Base-by-base conservation (phyloP, 768 basidiomycete species). In the Xerocomus spinulosus region DNA sequence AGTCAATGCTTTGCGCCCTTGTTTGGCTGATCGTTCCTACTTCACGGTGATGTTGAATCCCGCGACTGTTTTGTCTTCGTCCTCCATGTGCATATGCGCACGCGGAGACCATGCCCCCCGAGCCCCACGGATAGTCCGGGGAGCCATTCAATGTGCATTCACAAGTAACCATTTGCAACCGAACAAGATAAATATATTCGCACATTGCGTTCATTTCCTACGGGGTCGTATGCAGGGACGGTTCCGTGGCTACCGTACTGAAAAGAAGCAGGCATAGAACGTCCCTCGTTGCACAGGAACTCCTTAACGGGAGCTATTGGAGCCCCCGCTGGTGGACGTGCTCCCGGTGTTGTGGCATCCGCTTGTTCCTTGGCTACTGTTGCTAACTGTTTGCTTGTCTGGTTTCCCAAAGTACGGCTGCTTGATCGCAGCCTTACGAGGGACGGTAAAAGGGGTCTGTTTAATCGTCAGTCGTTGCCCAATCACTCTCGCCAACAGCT, bases 401-500 rank as follows among this genome's bases (percentile, higher is more conserved):
- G 2, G 1, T 14, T 44, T 54, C 0, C 52, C 61, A 39, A 51
- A 44, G 14, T 52, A 59, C 12, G 51, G 52, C 14, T 50, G 49
- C n/a, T 56, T 64, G 43, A 49, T 43, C 5, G 43, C 36, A 7
- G 25, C 24, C 13, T 21, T 44, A 30, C 5, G 5, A 24, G 48
- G 38, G 6, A 29, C 15, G 24, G 28, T 8, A 17, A 28, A 24
- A 3, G 3, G 26, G 38, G 47, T 15, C 62, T 62, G n/a, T 20
- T 13, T 1, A 15, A 3, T 9, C 26, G 42, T 61, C 43, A 55
- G 38, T 34, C 13, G 7, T 35, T 15, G 26, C 3, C 25, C 9
- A 23, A 9, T 38, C n/a, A 13, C 18, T n/a, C 18, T 26, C n/a
- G 15, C 32, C 2, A 23, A 10, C 12, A 18, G n/a, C n/a, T n/a